Percentiles rank a stretch among this genome's conserved stretches.
Conservation (phyloP, 106 monocot species). For the Chionographis japonica region DNA sequence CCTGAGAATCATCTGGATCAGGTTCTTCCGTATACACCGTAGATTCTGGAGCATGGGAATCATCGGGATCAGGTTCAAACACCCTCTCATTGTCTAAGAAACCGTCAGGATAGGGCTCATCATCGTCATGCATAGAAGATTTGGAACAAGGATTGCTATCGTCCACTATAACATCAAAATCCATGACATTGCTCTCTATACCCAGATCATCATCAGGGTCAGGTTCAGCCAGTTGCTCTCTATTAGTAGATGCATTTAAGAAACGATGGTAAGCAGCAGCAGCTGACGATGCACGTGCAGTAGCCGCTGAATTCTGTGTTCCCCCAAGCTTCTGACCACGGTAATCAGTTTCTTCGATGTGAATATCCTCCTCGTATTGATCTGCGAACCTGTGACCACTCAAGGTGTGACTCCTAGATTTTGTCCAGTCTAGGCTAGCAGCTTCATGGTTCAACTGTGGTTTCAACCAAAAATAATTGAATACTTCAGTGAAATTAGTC, state of each 20-base stretch:
- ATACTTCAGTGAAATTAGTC: not conserved
- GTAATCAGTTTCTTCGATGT: conserved; percentile 3
- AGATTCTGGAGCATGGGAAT: not conserved
- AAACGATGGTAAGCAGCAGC: conserved; percentile 68
- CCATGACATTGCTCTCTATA: conserved; percentile 10
- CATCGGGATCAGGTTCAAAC: conserved; percentile 39
- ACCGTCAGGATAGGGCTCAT: conserved; percentile 34
- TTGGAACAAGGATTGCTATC: not conserved
- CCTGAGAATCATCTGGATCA: conserved; percentile 38
- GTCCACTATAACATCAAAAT: conserved; percentile 3
- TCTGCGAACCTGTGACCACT: conserved; percentile 43
- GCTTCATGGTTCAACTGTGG: conserved; percentile 87
- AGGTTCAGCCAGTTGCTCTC: conserved; percentile 19
- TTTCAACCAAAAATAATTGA: conserved; percentile 5
- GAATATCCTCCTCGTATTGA: conserved; percentile 37
- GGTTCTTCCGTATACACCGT: conserved; percentile 10
- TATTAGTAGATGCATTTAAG: conserved; percentile 23
- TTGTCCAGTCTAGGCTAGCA: conserved; percentile 81
- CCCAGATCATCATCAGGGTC: conserved; percentile 21
- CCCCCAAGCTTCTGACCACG: conserved; percentile 71
- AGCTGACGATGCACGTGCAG: conserved; percentile 58
- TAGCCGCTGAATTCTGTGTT: conserved; percentile 15
- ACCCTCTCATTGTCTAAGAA: not conserved
- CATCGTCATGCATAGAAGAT: conserved; percentile 1
- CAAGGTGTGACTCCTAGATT: conserved; percentile 63